phyloP scores from a whole-genome alignment of 371 early-diverging fungal genomes.

The Mortierella sp. region DNA sequence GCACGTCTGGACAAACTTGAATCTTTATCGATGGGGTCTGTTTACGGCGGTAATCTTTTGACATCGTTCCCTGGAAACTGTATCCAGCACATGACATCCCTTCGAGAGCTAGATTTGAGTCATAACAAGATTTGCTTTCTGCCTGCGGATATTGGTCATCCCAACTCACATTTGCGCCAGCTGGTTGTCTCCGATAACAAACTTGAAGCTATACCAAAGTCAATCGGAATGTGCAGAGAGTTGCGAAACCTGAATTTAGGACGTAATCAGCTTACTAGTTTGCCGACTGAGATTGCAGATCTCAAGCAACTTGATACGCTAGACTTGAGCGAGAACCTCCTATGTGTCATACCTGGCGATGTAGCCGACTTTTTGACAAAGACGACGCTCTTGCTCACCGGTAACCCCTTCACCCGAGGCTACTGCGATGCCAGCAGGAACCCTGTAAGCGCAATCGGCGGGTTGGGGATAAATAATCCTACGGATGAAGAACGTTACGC shows the following conservation, averaged over 20 bases:
- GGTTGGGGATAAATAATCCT: conserved; percentile 33
- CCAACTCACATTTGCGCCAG: conserved; percentile 52
- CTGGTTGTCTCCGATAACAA: conserved; percentile 66
- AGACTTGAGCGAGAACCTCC: conserved; percentile 71
- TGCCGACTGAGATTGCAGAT: conserved; percentile 70
- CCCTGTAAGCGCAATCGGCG: conserved; percentile 41
- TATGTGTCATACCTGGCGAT: conserved; percentile 74
- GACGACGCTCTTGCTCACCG: conserved; percentile 68
- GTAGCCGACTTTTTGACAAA: conserved; percentile 67
- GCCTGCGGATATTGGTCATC: conserved; percentile 62
- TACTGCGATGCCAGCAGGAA: conserved; percentile 49
- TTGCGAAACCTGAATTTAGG: conserved; percentile 66
- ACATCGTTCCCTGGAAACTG: conserved; percentile 60
- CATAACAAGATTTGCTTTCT: conserved; percentile 64
- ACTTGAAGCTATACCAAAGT: conserved; percentile 69
- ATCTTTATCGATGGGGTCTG: conserved; percentile 70
- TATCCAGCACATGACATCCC: conserved; percentile 59
- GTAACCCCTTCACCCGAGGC: conserved; percentile 70
- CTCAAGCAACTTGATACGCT: conserved; percentile 65
- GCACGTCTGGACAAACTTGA: conserved; percentile 60
- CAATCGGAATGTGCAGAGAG: conserved; percentile 61
- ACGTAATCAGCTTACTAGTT: conserved; percentile 68
- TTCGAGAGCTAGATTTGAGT: conserved; percentile 69
- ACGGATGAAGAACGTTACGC: conserved; percentile 62
- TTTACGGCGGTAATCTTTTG: conserved; percentile 70